phyloP scores from a whole-genome alignment of 2,329 filamentous ascomycete genomes.

The Lithohypha guttulata region DNA sequence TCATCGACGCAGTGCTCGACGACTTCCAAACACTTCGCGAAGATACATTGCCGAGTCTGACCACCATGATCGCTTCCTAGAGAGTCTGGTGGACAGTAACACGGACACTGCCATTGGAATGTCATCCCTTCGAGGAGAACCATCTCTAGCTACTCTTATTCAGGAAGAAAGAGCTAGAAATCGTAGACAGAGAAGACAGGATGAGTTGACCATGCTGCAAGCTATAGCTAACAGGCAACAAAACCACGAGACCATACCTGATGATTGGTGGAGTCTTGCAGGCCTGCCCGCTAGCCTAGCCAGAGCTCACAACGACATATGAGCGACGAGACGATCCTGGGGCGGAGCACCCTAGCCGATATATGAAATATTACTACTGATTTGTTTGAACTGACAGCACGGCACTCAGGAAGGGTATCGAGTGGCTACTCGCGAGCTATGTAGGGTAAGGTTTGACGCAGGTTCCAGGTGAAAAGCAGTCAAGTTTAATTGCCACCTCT shows the following conservation, averaged over 20 bases:
- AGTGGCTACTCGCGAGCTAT: no score
- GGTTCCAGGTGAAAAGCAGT: no score
- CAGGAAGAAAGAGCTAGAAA: slow-evolving; percentile 5
- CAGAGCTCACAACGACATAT: not conserved
- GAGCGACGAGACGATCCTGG: no score
- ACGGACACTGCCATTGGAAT: not conserved
- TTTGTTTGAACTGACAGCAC: no score
- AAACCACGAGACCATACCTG: slow-evolving; percentile 62
- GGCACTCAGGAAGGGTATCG: no score
- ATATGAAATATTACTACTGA: no score
- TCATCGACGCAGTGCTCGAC: slow-evolving; percentile 11
- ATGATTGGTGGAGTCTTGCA: slow-evolving; percentile 69
- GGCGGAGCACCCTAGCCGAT: no score
- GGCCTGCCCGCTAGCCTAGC: slow-evolving; percentile 37
- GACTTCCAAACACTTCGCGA: slow-evolving; percentile 4
- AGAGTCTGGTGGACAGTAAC: not conserved
- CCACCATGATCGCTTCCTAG: not conserved
- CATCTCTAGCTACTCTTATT: not conserved
- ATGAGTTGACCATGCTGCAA: slow-evolving; percentile 46
- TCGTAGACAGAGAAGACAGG: slow-evolving; percentile 8
- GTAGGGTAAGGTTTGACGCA: no score
- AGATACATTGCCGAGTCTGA: slow-evolving; percentile 6
- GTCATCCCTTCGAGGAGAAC: not conserved
- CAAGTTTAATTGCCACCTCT: no score
- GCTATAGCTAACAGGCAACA: slow-evolving; percentile 60